Conservation (phyloP, 768 basidiomycete genomes). For the button mushroom (Agaricus bisporus) region DNA sequence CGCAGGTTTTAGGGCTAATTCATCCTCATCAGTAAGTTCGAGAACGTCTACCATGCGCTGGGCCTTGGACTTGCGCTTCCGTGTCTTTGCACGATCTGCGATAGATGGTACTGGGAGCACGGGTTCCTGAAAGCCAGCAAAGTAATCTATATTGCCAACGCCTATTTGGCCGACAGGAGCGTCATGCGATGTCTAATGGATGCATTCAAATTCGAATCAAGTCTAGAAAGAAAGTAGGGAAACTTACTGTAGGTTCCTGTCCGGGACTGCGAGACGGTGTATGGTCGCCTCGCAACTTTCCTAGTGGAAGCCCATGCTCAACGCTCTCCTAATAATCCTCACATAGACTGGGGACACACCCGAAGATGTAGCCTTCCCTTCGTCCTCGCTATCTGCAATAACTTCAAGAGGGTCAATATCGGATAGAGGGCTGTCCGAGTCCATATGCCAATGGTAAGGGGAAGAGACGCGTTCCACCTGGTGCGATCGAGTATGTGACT, state of each 20-base stretch:
- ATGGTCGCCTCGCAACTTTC: background rate
- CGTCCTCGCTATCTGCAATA: slow-evolving; percentile 41
- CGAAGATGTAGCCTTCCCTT: slow-evolving; percentile 5
- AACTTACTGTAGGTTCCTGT: background rate
- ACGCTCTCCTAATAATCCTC: background rate
- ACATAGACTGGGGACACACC: background rate
- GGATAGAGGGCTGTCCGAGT: slow-evolving; percentile 7
- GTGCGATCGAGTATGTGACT: background rate
- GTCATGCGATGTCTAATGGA: background rate
- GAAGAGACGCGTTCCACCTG: background rate
- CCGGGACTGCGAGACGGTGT: background rate
- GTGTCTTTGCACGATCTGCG: slow-evolving; percentile 56
- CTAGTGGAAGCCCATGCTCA: background rate
- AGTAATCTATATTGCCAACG: slow-evolving; percentile 11
- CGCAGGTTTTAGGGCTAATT: slow-evolving; percentile 4
- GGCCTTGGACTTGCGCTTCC: slow-evolving; percentile 25
- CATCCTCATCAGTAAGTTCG: slow-evolving; percentile 16
- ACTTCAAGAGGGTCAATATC: slow-evolving; percentile 32
- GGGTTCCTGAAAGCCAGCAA: slow-evolving; percentile 8
- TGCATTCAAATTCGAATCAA: background rate
- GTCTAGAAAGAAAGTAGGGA: background rate
- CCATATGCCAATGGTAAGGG: background rate
- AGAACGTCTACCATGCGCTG: slow-evolving; percentile 2
- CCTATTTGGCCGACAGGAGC: background rate
- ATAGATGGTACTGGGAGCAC: slow-evolving; percentile 25